These are phyloP conservation scores for Sugiyamaella boreocaroliniensis DNA, from an alignment of 805 yeast genomes.

Conservation along the genomic window DNA sequence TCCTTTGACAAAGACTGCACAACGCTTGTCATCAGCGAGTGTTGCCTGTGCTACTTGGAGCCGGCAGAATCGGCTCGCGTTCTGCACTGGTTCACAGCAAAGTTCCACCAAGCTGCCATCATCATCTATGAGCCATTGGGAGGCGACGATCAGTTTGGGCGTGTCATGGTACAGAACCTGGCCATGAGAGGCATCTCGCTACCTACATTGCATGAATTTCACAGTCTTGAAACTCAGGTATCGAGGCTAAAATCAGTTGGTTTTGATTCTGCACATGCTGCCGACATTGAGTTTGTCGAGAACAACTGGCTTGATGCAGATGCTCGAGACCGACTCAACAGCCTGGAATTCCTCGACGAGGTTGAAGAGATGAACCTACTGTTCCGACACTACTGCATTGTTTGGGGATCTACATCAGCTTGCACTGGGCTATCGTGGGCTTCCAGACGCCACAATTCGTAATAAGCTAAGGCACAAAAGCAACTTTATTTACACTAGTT, in stretches of 20 bases:
- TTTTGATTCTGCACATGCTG: constrained; percentile 27
- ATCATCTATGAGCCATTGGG: constrained; percentile 67
- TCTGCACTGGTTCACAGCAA: constrained; percentile 36
- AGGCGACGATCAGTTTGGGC: constrained; percentile 56
- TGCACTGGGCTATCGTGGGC: not conserved
- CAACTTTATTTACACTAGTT: not conserved
- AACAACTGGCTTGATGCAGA: constrained; percentile 39
- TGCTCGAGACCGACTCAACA: constrained; percentile 41
- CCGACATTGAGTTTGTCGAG: constrained; percentile 40
- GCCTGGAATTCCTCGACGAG: constrained; percentile 66
- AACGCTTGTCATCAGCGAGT: constrained; percentile 63
- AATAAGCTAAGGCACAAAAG: not conserved
- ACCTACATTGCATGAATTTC: constrained; percentile 49
- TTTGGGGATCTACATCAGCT: constrained; percentile 26
- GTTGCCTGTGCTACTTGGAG: constrained; percentile 65
- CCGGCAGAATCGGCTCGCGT: constrained; percentile 44
- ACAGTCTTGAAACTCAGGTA: constrained; percentile 39
- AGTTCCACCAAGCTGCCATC: constrained; percentile 24
- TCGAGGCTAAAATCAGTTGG: constrained; percentile 33
- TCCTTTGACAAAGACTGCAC: constrained; percentile 31
- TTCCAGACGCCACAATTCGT: not conserved
- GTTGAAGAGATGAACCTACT: constrained; percentile 61
- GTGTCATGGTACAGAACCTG: constrained; percentile 59
- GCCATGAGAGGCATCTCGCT: constrained; percentile 54
- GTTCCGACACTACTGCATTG: constrained; percentile 53